Evolutionary conservation across 352 stramenopile species (phyloP).

Genomic region (Elongisporangium senticosum): DNA sequence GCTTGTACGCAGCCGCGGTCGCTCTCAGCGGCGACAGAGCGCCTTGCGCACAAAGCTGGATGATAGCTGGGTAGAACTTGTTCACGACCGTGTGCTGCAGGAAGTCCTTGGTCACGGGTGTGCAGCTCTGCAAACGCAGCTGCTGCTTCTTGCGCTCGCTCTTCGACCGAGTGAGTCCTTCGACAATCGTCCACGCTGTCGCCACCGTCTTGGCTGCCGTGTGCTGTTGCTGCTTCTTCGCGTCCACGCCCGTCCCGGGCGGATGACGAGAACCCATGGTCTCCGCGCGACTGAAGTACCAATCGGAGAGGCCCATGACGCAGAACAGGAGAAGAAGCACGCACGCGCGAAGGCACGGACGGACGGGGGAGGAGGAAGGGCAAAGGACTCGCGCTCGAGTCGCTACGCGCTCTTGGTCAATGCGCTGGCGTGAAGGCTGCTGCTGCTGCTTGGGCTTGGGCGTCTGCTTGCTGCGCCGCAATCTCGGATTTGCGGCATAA

Average conservation of each 20-base stretch:
- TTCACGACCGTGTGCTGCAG: slow-evolving; percentile 39
- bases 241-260: not conserved
- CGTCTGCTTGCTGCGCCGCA: not conserved
- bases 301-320: slow-evolving; percentile 8
- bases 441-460: not conserved
- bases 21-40: slow-evolving; percentile 23
- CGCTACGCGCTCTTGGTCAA: not conserved
- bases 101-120: slow-evolving; percentile 35
- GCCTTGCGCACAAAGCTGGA: slow-evolving; percentile 14
- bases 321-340: not conserved
- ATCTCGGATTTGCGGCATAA: not conserved
- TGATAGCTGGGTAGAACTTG: slow-evolving; percentile 36
- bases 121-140: slow-evolving; percentile 31
- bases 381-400: not conserved
- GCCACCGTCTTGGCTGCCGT: slow-evolving; percentile 4
- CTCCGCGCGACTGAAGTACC: slow-evolving; percentile 13
- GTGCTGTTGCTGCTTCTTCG: slow-evolving; percentile 9
- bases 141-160: slow-evolving; percentile 20
- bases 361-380: not conserved
- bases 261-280: not conserved
- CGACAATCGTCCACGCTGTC: slow-evolving; percentile 5
- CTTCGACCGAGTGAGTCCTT: slow-evolving; percentile 2
- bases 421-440: not conserved
- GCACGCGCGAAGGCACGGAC: not conserved
- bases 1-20: not conserved